These are phyloP conservation scores for Croton setiger DNA, from an alignment of 441 rosid species.

Conservation along the genomic window DNA sequence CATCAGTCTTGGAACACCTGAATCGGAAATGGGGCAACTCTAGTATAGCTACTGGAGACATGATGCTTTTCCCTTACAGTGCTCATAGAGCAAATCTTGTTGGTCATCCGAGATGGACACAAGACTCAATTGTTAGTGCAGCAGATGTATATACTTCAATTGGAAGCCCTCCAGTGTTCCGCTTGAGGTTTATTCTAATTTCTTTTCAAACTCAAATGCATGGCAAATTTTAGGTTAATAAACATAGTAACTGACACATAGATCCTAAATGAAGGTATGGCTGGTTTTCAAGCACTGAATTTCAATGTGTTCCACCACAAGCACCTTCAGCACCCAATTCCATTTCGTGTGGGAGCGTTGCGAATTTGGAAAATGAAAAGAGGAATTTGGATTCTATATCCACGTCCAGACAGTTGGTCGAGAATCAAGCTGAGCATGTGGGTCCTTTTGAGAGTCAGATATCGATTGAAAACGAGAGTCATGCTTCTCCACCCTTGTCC, in stretches of 20 bases:
- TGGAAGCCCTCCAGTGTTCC: constrained; percentile 77
- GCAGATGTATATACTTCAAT: constrained; percentile 54
- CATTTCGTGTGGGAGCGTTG: constrained; percentile 36
- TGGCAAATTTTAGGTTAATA: constrained; percentile 14
- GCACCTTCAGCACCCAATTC: constrained; percentile 32
- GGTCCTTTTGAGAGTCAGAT: constrained; percentile 31
- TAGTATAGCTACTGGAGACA: constrained; percentile 73
- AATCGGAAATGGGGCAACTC: constrained; percentile 95
- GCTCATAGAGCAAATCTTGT: constrained; percentile 57
- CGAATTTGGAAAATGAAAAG: constrained; percentile 36
- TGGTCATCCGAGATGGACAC: constrained; percentile 72
- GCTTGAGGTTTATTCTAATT: constrained; percentile 65
- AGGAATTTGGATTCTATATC: constrained; percentile 35
- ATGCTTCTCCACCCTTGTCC: constrained; percentile 23
- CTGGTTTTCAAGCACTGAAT: constrained; percentile 60
- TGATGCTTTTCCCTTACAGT: constrained; percentile 74
- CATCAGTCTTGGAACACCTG: constrained; percentile 93
- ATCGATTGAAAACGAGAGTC: constrained; percentile 30
- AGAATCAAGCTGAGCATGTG: constrained; percentile 34
- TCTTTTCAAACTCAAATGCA: constrained; percentile 19
- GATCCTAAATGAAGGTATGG: constrained; percentile 73
- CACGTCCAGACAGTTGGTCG: constrained; percentile 29
- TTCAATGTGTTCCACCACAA: constrained; percentile 38
- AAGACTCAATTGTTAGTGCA: constrained; percentile 54
- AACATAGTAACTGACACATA: constrained; percentile 17